Base-by-base conservation (phyloP, 306 rosid genomes). In the Argentina anserina region DNA sequence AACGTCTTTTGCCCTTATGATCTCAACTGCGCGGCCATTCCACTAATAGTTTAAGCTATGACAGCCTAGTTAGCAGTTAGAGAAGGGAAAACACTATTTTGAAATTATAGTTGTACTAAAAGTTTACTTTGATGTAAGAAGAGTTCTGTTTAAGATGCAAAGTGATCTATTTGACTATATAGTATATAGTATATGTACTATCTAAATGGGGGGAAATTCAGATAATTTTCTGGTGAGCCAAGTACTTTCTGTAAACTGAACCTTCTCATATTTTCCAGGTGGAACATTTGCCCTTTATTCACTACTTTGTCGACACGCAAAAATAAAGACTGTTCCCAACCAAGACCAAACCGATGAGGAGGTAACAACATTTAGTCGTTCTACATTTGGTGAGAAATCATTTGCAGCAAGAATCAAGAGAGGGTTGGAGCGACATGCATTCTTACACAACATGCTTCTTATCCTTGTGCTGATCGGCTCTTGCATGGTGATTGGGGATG, bases 231-330 rank as follows among this genome's bases (percentile, higher is more conserved):
- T n/a, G n/a, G n/a, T n/a, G n/a, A n/a, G n/a, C n/a, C n/a, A n/a
- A n/a, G n/a, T n/a, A n/a, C n/a, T n/a, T n/a, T n/a, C n/a, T 83
- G 74, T 81, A 53, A 37, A 5, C 65, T 52, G 21, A 34, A 23
- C 17, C 46, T 33, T 36, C 13, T 53, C 7, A 25, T 71, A 28
- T 45, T 5, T 5, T 55, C 63, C 85, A 91, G 98, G 97, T 69
- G 98, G 98, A 80, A 93, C 97, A 70, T 87, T 93, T 69, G 98
- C 98, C 7, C 96, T 93, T 78, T 93, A 93, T 83, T 91, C 98
- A 52, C 85, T 93, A 91, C 91, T 93, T 33, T 93, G 98, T 80
- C 88, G 98, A 66, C 96, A 93, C 82, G 98, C 98, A 55, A 90
- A 93, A 68, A 82, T 93, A 68, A 93, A 82, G 65, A 91, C 84